A percentile compares a stretch with the other conserved stretches of the same genome.
Conservation (phyloP, 805 yeast genomes). For the Jamesozyma piceae region DNA sequence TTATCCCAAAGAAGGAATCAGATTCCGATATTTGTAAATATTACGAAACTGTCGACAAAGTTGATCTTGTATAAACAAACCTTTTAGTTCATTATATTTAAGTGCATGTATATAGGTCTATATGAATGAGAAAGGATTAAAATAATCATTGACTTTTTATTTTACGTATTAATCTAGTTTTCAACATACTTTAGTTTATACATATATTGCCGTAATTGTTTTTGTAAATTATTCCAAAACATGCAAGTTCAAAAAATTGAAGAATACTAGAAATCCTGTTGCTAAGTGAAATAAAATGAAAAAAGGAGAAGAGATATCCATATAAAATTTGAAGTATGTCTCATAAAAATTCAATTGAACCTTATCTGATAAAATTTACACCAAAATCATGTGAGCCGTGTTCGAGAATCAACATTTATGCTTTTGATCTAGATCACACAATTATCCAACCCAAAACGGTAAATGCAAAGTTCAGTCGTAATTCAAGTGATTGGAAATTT, state of each 20-base stretch:
- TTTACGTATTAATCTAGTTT: no score
- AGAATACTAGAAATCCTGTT: no score
- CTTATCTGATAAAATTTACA: conserved; percentile 36
- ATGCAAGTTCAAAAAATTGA: no score
- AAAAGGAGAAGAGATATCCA: no score
- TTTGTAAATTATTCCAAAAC: no score
- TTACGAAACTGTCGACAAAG: conserved; percentile 57
- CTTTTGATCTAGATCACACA: conserved; percentile 84
- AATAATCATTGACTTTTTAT: no score
- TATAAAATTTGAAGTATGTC: no score
- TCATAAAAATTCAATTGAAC: conserved; percentile 32
- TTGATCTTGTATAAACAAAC: conserved; percentile 8
- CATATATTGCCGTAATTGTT: no score
- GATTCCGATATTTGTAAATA: conserved; percentile 48
- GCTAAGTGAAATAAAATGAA: no score
- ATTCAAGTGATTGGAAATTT: conserved; percentile 70
- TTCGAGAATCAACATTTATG: conserved; percentile 36
- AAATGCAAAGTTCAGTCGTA: conserved; percentile 44
- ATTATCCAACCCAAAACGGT: conserved; percentile 47
- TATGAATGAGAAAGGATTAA: no score
- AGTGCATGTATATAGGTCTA: background rate
- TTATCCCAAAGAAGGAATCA: conserved; percentile 12
- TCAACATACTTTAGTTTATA: no score
- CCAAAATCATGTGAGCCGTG: conserved; percentile 22
- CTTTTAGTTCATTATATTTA: background rate